phyloP scores from a whole-genome alignment of 2,329 filamentous ascomycete species.

The Phaeosphaeria sp. region DNA sequence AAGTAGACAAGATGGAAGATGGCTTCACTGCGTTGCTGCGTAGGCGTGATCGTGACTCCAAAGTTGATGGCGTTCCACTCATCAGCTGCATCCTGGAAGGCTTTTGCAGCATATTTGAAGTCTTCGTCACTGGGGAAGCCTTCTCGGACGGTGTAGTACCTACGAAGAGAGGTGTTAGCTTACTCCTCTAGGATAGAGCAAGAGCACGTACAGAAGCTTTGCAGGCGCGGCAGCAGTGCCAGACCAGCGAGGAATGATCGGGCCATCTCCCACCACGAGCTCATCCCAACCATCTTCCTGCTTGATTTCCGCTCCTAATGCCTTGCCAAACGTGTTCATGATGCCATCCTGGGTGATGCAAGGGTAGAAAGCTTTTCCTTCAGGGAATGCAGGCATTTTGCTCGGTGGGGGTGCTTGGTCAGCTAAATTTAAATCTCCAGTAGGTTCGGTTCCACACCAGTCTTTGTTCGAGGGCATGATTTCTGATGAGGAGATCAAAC shows the following conservation, averaged over 20 bases:
- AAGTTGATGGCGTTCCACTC: background rate
- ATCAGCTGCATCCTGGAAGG: background rate
- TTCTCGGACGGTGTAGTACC: background rate
- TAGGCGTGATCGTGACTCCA: background rate
- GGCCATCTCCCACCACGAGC: background rate
- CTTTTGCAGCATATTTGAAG: background rate
- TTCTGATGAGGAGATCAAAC: no score
- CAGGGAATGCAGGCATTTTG: background rate
- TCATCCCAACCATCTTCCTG: background rate
- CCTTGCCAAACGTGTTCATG: background rate
- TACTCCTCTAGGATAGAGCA: no score
- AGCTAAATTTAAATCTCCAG: background rate
- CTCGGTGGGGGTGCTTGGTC: background rate
- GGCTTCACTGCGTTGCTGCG: background rate
- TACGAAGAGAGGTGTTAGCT: no score
- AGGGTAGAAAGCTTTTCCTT: background rate
- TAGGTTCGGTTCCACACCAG: background rate
- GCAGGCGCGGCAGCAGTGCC: background rate
- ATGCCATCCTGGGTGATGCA: background rate
- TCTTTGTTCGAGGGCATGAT: no score
- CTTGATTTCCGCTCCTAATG: background rate
- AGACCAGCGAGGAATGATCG: background rate
- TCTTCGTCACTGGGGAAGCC: background rate
- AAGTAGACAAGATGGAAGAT: background rate
- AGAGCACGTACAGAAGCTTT: background rate